phyloP scores from a whole-genome alignment of 345 rosid species.

The Euphorbia pulcherrima region DNA sequence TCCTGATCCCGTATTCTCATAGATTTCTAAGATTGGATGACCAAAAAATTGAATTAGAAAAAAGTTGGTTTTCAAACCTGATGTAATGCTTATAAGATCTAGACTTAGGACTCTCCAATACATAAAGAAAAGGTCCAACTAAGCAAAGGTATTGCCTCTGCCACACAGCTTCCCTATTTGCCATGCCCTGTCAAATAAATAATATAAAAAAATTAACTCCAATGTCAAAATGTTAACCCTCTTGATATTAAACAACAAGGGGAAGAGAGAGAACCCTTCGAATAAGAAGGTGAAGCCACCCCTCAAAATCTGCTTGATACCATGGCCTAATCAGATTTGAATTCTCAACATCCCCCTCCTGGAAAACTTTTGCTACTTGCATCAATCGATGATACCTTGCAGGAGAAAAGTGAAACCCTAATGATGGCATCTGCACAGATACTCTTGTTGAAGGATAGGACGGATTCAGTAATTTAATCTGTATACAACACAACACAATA shows the following conservation, averaged over 20 bases:
- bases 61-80: conserved; percentile 49
- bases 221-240: neutral
- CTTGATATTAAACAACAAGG: neutral
- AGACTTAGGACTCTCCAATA: conserved; percentile 66
- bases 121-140: conserved; percentile 85
- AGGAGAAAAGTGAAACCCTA: conserved; percentile 96
- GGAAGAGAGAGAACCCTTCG: conserved; percentile 57
- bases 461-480: conserved; percentile 79
- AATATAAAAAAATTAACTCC: neutral
- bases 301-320: conserved; percentile 92
- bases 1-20: neutral
- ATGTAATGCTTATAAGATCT: conserved; percentile 76
- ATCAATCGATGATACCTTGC: conserved; percentile 96
- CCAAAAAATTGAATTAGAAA: neutral
- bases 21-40: neutral
- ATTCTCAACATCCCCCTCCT: conserved; percentile 50
- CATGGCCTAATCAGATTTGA: conserved; percentile 58
- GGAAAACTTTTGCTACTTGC: conserved; percentile 79
- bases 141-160: conserved; percentile 75
- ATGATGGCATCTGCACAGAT: conserved; percentile 74
- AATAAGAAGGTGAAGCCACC: conserved; percentile 71
- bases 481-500: conserved; percentile 20
- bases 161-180: conserved; percentile 93
- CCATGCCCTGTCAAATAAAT: conserved; percentile 58
- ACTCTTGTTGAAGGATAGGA: conserved; percentile 82